phyloP scores from a whole-genome alignment of 306 rosid species.

The Trichosanthes truncata region DNA sequence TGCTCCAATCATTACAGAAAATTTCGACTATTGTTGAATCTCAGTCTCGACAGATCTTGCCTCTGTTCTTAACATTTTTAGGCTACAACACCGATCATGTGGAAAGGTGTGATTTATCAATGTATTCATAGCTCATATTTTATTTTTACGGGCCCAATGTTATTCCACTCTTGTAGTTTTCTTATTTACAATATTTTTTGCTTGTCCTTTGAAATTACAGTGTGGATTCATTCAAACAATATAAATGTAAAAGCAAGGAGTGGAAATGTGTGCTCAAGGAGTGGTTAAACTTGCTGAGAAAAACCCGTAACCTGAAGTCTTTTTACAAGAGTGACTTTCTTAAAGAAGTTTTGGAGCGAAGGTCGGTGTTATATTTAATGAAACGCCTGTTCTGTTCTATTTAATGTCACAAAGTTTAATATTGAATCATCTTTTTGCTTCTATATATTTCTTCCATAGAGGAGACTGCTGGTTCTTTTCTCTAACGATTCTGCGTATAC shows the following conservation, averaged over 20 bases:
- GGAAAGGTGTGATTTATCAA: constrained; percentile 46
- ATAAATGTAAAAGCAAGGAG: constrained; percentile 75
- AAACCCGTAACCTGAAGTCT: constrained; percentile 62
- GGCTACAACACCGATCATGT: constrained; percentile 50
- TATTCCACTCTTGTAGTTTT: neutral
- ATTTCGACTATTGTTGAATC: constrained; percentile 50
- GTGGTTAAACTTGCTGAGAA: constrained; percentile 83
- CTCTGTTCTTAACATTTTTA: constrained; percentile 62
- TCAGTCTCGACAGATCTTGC: constrained; percentile 45
- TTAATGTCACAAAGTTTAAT: neutral
- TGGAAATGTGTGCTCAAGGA: constrained; percentile 80
- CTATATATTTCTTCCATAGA: neutral
- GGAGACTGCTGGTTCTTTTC: neutral
- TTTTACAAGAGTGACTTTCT: constrained; percentile 49
- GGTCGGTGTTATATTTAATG: constrained; percentile 33
- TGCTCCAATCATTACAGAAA: constrained; percentile 75
- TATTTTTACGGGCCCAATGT: neutral
- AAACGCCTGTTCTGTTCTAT: neutral
- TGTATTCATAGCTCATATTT: constrained; percentile 3
- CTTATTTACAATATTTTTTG: constrained; percentile 16
- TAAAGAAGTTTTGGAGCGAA: constrained; percentile 64
- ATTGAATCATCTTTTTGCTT: neutral
- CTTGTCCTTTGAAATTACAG: constrained; percentile 36
- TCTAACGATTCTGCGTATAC: neutral
- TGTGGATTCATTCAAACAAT: constrained; percentile 60